Evolutionary conservation across 129 eudicot species (phyloP).

Genomic region (Gnaphalium uliginosum): DNA sequence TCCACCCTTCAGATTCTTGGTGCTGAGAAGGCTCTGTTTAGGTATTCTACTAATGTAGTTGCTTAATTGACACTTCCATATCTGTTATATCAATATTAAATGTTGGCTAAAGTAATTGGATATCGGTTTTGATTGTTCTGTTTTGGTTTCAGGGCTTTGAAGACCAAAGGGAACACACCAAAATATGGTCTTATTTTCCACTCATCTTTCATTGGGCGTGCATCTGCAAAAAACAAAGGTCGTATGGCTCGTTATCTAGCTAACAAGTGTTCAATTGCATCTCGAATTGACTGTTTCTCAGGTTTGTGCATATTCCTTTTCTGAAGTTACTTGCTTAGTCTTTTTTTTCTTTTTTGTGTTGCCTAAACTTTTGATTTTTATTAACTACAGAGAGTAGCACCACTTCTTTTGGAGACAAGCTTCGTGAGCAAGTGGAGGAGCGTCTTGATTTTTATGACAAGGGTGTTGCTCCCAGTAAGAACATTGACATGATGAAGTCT

Average conservation of each 20-base stretch:
- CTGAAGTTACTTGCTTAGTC: background rate
- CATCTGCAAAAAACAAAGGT: constrained; percentile 84
- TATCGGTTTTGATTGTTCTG: constrained; percentile 1
- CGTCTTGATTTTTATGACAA: constrained; percentile 86
- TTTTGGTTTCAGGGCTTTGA: constrained; percentile 67
- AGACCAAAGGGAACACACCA: constrained; percentile 92
- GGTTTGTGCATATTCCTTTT: constrained; percentile 32
- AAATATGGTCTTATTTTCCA: constrained; percentile 91
- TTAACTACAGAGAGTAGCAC: constrained; percentile 57
- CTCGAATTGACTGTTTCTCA: constrained; percentile 86
- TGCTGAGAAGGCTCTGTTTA: constrained; percentile 94
- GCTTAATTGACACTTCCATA: background rate
- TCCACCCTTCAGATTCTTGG: constrained; percentile 97
- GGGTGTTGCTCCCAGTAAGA: constrained; percentile 96
- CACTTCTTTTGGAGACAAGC: constrained; percentile 82
- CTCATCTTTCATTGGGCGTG: constrained; percentile 94
- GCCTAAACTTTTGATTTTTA: background rate
- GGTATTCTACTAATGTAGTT: constrained; percentile 38
- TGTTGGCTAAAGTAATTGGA: constrained; percentile 2
- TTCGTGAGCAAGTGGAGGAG: constrained; percentile 90
- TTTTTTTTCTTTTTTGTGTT: background rate
- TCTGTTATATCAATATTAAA: background rate
- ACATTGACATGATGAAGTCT: constrained; percentile 86
- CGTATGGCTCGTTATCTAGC: constrained; percentile 99
- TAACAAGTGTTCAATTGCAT: constrained; percentile 96